A percentile compares a stretch with the other conserved stretches of the same genome.
These are phyloP conservation scores for Chalara sp. DNA, from an alignment of 2,329 filamentous ascomycete genomes.

Conservation along the genomic window DNA sequence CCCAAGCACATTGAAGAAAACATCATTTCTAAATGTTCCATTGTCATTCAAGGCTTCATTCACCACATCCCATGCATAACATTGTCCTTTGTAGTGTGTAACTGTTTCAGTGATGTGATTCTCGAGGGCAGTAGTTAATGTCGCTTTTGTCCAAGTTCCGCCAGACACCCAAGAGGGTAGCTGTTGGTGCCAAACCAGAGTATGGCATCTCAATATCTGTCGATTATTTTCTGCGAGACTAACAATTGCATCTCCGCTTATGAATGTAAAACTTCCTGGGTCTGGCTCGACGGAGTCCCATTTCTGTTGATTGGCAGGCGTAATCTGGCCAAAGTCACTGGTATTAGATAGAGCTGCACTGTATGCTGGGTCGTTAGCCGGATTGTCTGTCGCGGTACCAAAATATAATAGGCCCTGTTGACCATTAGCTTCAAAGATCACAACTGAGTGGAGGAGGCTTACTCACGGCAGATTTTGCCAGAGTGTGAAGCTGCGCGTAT, in stretches of 20 bases:
- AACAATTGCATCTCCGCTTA: constrained; percentile 47
- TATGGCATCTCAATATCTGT: constrained; percentile 57
- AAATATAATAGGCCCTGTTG: constrained; percentile 46
- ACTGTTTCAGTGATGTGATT: constrained; percentile 55
- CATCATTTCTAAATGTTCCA: constrained; percentile 42
- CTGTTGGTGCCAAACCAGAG: constrained; percentile 41
- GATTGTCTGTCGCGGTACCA: constrained; percentile 52
- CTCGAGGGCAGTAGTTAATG: constrained; percentile 49
- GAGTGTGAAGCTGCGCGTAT: too few species aligned
- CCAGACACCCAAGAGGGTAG: constrained; percentile 45
- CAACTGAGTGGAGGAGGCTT: too few species aligned
- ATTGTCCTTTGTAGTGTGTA: constrained; percentile 52
- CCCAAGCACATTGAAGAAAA: constrained; percentile 48
- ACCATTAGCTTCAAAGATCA: too few species aligned
- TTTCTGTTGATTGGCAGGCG: constrained; percentile 57
- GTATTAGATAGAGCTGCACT: constrained; percentile 45
- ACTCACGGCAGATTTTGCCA: too few species aligned
- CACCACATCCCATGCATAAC: constrained; percentile 60
- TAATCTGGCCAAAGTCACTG: constrained; percentile 57
- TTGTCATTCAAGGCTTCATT: constrained; percentile 58
- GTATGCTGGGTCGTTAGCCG: constrained; percentile 43
- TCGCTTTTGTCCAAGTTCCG: constrained; percentile 48
- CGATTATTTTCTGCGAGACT: constrained; percentile 40
- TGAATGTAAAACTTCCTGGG: constrained; percentile 50
- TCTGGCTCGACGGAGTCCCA: constrained; percentile 56